Evolutionary conservation across 441 rosid genomes (phyloP).

Genomic region (Geranium incanum): DNA sequence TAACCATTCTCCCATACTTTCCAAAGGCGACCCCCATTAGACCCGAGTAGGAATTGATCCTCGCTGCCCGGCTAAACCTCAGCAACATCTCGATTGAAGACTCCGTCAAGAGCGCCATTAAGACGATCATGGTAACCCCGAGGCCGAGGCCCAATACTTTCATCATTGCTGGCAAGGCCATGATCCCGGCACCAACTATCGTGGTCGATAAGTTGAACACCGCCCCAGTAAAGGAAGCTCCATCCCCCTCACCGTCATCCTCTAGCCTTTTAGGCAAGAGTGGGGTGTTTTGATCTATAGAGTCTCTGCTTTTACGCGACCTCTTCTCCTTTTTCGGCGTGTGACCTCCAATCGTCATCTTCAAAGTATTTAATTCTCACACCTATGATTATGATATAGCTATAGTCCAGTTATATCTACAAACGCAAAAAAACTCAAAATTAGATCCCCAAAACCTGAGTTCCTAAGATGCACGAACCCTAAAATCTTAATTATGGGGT

Average conservation of each 20-base stretch:
- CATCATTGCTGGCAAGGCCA: constrained; percentile 96
- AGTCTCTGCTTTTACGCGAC: constrained; percentile 34
- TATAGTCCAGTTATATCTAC: neutral
- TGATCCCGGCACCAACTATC: constrained; percentile 92
- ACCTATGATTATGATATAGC: neutral
- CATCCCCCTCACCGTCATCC: constrained; percentile 69
- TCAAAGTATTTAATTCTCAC: constrained; percentile 5
- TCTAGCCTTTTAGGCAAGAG: constrained; percentile 50
- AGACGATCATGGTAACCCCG: constrained; percentile 68
- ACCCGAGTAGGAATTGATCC: constrained; percentile 63
- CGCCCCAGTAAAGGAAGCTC: constrained; percentile 91
- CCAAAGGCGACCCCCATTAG: constrained; percentile 97
- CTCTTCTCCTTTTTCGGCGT: constrained; percentile 44
- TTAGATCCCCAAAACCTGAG: neutral
- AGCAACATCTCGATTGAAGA: constrained; percentile 81
- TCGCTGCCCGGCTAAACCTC: constrained; percentile 76
- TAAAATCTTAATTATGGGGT: neutral
- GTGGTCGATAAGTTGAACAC: constrained; percentile 92
- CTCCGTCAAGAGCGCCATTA: constrained; percentile 89
- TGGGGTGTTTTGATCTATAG: constrained; percentile 57
- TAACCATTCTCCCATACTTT: constrained; percentile 50
- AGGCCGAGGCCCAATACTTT: constrained; percentile 76
- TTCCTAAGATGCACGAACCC: neutral
- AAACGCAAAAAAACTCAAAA: neutral
- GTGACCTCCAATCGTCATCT: constrained; percentile 64